Percentiles rank a stretch among this genome's conserved stretches.
Evolutionary conservation across 345 rosid genomes (phyloP).

Genomic region (Mangifera indica): DNA sequence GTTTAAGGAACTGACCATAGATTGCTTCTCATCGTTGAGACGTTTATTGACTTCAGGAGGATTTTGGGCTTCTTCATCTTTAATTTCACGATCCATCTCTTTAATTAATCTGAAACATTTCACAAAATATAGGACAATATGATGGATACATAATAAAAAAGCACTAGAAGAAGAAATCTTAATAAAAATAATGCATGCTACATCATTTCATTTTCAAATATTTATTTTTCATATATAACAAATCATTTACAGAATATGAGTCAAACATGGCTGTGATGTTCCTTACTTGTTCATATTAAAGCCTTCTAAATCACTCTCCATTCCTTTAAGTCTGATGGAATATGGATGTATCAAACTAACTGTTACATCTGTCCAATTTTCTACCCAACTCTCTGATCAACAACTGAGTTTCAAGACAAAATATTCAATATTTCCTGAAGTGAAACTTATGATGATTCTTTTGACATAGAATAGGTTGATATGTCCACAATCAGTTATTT

Average conservation of each 20-base stretch:
- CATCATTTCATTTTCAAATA: neutral
- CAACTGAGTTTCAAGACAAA: neutral
- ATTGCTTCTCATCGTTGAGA: conserved; percentile 95
- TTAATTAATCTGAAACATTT: conserved; percentile 68
- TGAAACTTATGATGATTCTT: neutral
- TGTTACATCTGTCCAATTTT: neutral
- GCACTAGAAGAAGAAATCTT: neutral
- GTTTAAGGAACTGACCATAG: conserved; percentile 60
- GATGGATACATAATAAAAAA: neutral
- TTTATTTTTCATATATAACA: neutral
- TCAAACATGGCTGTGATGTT: neutral
- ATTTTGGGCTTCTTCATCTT: conserved; percentile 76
- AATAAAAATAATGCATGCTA: neutral
- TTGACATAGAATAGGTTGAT: neutral
- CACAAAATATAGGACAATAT: conserved; percentile 2
- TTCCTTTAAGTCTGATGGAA: neutral
- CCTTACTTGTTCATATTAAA: neutral
- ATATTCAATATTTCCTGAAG: neutral
- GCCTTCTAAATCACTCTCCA: neutral
- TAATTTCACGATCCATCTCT: conserved; percentile 85
- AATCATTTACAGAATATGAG: neutral
- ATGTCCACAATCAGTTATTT: neutral
- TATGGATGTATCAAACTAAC: neutral
- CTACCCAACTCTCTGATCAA: neutral
- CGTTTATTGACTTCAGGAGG: conserved; percentile 80